A percentile compares a stretch with the other conserved stretches of the same genome.
These are phyloP conservation scores for Fraxinus ornus DNA, from an alignment of 305 asterid species.

Conservation along the genomic window DNA sequence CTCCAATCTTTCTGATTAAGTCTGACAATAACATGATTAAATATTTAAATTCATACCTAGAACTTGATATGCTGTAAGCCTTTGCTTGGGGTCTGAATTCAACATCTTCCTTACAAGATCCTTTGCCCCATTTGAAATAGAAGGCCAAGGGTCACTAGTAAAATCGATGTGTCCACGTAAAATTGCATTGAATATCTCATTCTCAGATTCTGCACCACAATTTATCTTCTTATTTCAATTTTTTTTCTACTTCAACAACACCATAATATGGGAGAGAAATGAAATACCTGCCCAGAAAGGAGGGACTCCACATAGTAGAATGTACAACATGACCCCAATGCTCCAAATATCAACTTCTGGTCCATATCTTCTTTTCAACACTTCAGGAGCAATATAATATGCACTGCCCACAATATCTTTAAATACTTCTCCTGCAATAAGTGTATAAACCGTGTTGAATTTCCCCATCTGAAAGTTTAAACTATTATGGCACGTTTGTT, in stretches of 20 bases:
- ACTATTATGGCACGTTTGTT: not conserved
- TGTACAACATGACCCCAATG: constrained; percentile 54
- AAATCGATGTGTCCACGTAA: not conserved
- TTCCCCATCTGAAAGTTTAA: not conserved
- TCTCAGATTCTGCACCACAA: constrained; percentile 41
- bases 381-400: constrained; percentile 58
- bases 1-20: not conserved
- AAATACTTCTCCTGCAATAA: constrained; percentile 44
- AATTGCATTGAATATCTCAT: constrained; percentile 49
- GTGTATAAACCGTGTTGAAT: not conserved
- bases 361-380: constrained; percentile 53
- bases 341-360: constrained; percentile 65
- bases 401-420: constrained; percentile 63
- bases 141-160: constrained; percentile 12
- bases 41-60: not conserved
- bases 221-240: not conserved
- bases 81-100: not conserved
- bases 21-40: not conserved
- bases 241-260: not conserved
- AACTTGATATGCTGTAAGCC: constrained; percentile 16
- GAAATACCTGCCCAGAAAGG: constrained; percentile 24
- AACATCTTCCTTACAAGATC: constrained; percentile 1
- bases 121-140: constrained; percentile 1
- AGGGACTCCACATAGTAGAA: constrained; percentile 32
- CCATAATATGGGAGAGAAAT: not conserved